Conservation (phyloP, 2,329 filamentous ascomycete species). For the Talaromyces piceae region DNA sequence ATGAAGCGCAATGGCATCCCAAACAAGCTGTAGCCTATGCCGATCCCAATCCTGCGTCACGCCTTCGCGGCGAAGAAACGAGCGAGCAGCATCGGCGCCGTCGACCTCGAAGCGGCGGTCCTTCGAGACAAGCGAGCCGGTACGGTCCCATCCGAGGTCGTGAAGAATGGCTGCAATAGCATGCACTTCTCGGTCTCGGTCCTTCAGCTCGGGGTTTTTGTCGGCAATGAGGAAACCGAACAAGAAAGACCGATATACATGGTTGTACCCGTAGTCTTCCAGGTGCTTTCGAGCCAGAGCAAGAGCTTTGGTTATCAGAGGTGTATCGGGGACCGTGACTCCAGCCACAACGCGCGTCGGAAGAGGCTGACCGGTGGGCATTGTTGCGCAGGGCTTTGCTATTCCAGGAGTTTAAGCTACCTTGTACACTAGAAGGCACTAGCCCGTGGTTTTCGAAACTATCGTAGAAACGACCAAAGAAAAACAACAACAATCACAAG, state of each 20-base stretch:
- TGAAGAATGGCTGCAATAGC: conserved; percentile 15
- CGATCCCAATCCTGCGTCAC: conserved; percentile 30
- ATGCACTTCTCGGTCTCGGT: conserved; percentile 9
- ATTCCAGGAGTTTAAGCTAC: too few relatives aligned
- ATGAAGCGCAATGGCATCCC: conserved; percentile 45
- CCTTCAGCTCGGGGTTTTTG: conserved; percentile 18
- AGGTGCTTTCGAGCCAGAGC: conserved; percentile 14
- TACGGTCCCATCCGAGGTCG: conserved; percentile 32
- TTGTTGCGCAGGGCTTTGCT: not conserved
- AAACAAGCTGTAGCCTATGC: conserved; percentile 39
- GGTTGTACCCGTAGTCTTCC: conserved; percentile 15
- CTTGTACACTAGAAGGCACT: too few relatives aligned
- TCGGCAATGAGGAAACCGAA: conserved; percentile 29
- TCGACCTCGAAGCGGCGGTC: conserved; percentile 48
- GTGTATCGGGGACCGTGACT: conserved; percentile 17
- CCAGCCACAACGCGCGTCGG: conserved; percentile 14
- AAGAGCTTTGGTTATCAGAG: conserved; percentile 16
- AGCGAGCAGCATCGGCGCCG: conserved; percentile 11
- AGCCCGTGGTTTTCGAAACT: too few relatives aligned
- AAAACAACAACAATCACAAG: too few relatives aligned
- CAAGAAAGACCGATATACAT: conserved; percentile 30
- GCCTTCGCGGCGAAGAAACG: not conserved
- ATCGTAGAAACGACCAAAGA: too few relatives aligned
- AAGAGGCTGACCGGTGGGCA: conserved; percentile 11
- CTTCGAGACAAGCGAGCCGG: conserved; percentile 27